Base-by-base conservation (phyloP, 305 asterid genomes). In the Fraxinus velutina region DNA sequence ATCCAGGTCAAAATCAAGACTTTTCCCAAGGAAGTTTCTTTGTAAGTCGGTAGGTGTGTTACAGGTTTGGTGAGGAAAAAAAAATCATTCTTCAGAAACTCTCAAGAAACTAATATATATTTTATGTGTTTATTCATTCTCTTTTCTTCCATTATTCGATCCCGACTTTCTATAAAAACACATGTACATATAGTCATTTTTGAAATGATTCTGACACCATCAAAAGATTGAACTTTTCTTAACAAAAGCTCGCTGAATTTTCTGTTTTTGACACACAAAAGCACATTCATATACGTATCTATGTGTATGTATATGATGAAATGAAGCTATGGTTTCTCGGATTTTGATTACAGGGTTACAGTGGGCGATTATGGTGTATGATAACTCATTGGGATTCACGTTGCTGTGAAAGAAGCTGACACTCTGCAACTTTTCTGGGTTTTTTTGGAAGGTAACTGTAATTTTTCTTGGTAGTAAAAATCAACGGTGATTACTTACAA, bases 371-470 rank as follows among this genome's bases (percentile, higher is more conserved):
- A 71, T 77, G 74, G 74, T 75, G 72, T 78, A 27, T 72, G 34
- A 24, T 70, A 6, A 57, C 22, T 76, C 78, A 24, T 79, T 76
- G 85, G 33, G 86, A 82, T 85, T 85, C 80, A 30, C 85, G 52
- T 71, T 55, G 27, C 47, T 37, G 52, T 77, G 77, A 80, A 62
- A 47, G 76, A 83, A 78, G 81, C 81, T 80, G 68, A 50, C 77
- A 50, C 68, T 83, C 86, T 74, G 81, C 83, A 50, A 77, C 75
- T 68, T 73, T 4, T 77, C 72, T 50, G 71, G 70, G 72, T 50
- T 52, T 10, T 62, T 83, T 78, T 42, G 34, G 81, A 77, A 85
- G 86, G 83, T 80, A 52, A 52, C 64, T 52, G 64, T 5, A 84
- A 50, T 6, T 36, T 70, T 79, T 60, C 24, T 19, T 83, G 66